Conservation (phyloP, 129 eudicot species). For the Saposhnikovia divaricata region DNA sequence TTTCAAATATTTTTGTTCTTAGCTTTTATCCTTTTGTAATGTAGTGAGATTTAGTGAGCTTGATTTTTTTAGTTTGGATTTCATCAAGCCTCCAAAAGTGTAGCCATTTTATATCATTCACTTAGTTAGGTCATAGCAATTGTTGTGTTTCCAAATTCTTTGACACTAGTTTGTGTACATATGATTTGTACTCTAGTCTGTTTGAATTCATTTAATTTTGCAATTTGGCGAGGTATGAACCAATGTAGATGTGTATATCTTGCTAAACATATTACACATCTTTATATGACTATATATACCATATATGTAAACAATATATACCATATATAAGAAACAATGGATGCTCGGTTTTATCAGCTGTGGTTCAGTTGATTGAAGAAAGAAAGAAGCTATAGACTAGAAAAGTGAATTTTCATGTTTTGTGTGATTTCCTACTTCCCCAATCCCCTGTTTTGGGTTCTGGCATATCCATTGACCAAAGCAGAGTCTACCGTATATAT, state of each 20-base stretch:
- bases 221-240: background rate
- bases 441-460: too few relatives aligned
- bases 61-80: background rate
- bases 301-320: too few relatives aligned
- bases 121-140: background rate
- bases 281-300: too few relatives aligned
- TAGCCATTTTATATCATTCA: background rate
- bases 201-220: background rate
- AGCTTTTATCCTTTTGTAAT: background rate
- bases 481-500: too few relatives aligned
- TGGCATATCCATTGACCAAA: too few relatives aligned
- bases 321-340: too few relatives aligned
- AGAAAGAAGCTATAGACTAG: too few relatives aligned
- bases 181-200: background rate
- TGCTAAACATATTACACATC: background rate
- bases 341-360: background rate
- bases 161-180: background rate
- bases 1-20: background rate
- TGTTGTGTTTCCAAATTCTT: background rate
- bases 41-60: constrained; percentile 7
- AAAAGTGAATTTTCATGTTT: too few relatives aligned
- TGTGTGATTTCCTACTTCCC: too few relatives aligned
- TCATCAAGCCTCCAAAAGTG: background rate
- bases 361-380: background rate
- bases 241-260: background rate